phyloP scores from a whole-genome alignment of 306 rosid genomes.

The Begonia fuchsioides region DNA sequence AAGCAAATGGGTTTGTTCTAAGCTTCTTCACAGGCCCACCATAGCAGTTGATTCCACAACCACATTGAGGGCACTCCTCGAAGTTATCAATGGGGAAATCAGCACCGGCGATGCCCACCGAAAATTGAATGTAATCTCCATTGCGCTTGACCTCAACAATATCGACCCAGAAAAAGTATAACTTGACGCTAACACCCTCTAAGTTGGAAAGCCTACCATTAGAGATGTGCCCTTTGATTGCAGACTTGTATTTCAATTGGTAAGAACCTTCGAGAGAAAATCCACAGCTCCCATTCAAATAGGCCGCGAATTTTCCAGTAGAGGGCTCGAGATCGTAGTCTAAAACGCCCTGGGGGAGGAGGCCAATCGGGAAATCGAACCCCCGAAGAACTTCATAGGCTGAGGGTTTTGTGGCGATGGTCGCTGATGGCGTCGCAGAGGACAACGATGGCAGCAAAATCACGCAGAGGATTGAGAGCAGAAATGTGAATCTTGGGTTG shows the following conservation, averaged over 20 bases:
- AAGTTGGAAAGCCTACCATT: conserved; percentile 8
- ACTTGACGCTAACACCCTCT: conserved; percentile 20
- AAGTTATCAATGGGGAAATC: conserved; percentile 19
- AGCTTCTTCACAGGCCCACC: conserved; percentile 1
- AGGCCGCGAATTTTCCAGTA: conserved; percentile 14
- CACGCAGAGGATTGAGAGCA: background rate
- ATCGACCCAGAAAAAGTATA: conserved; percentile 15
- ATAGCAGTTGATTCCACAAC: conserved; percentile 20
- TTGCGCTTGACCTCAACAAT: conserved; percentile 16
- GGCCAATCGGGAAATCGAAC: background rate
- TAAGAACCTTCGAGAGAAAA: conserved; percentile 2
- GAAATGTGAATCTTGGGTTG: background rate
- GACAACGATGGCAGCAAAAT: background rate
- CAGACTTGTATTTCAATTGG: conserved; percentile 12
- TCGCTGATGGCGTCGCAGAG: conserved; percentile 1
- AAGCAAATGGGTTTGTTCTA: background rate
- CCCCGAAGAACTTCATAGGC: conserved; percentile 10
- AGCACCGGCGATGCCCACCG: conserved; percentile 18
- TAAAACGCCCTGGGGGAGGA: conserved; percentile 10
- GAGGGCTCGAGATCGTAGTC: conserved; percentile 13
- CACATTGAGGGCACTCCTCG: conserved; percentile 19
- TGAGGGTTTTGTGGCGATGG: conserved; percentile 4
- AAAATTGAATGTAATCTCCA: conserved; percentile 12
- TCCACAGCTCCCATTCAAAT: conserved; percentile 10
- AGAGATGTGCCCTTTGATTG: conserved; percentile 16